A percentile compares a stretch with the other conserved stretches of the same genome.
Evolutionary conservation across 345 rosid species (phyloP).

Genomic region (Gossypium ekmanianum): DNA sequence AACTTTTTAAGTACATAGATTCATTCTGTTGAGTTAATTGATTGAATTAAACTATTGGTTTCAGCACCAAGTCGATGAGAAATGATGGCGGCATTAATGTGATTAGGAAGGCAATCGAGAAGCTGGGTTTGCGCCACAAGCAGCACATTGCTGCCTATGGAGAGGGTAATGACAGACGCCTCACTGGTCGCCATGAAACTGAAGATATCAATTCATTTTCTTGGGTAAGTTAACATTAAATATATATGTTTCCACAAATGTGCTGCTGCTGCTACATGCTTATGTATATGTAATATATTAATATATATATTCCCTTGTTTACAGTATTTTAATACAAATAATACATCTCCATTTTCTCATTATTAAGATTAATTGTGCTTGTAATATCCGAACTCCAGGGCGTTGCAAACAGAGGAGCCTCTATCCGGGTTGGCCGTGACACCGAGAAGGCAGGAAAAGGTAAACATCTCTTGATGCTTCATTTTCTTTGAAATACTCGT

Average conservation of each 20-base stretch:
- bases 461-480: neutral
- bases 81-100: slow-evolving; percentile 55
- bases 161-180: slow-evolving; percentile 69
- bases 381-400: slow-evolving; percentile 39
- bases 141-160: slow-evolving; percentile 80
- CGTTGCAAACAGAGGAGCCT: slow-evolving; percentile 82
- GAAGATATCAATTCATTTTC: slow-evolving; percentile 71
- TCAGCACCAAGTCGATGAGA: slow-evolving; percentile 80
- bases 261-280: too few relatives aligned
- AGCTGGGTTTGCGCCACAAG: slow-evolving; percentile 63
- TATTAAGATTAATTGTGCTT: neutral
- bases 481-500: too few relatives aligned
- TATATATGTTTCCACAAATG: too few relatives aligned
- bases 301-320: neutral
- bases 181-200: slow-evolving; percentile 81
- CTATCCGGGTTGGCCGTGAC: slow-evolving; percentile 75
- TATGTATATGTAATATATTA: too few relatives aligned
- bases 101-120: slow-evolving; percentile 73
- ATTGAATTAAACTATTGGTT: too few relatives aligned
- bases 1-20: neutral
- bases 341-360: neutral
- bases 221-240: slow-evolving; percentile 42
- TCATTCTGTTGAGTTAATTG: neutral
- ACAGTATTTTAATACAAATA: neutral
- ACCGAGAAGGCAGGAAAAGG: slow-evolving; percentile 69